Evolutionary conservation across 2,329 filamentous ascomycete species (phyloP).

Genomic region (Sporothrix brunneoviolacea): DNA sequence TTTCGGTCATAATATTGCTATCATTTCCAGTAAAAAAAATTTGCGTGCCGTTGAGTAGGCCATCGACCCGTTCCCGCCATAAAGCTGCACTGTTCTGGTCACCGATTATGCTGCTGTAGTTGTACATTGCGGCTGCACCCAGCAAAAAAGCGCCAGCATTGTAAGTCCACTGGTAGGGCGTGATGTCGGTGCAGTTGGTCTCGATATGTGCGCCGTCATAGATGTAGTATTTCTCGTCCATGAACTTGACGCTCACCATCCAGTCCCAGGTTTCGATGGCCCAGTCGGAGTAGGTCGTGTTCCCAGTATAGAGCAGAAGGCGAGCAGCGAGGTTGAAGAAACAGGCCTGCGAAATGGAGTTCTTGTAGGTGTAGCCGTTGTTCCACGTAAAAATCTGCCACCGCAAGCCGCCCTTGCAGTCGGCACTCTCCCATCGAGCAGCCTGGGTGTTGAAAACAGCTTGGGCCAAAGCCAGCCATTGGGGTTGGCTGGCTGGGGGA

Average conservation of each 20-base stretch:
- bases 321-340: slow-evolving; percentile 51
- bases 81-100: slow-evolving; percentile 21
- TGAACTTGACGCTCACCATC: slow-evolving; percentile 51
- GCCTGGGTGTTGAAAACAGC: slow-evolving; percentile 77
- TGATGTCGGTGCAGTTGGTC: slow-evolving; percentile 50
- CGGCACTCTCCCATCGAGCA: slow-evolving; percentile 60
- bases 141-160: slow-evolving; percentile 61
- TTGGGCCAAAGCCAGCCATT: slow-evolving; percentile 67
- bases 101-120: slow-evolving; percentile 41
- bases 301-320: slow-evolving; percentile 65
- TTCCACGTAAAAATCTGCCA: slow-evolving; percentile 87
- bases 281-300: slow-evolving; percentile 71
- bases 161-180: slow-evolving; percentile 62
- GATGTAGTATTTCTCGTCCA: slow-evolving; percentile 51
- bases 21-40: slow-evolving; percentile 49
- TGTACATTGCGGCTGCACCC: slow-evolving; percentile 63
- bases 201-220: slow-evolving; percentile 56
- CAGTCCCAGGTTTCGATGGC: slow-evolving; percentile 67
- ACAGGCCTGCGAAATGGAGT: slow-evolving; percentile 43
- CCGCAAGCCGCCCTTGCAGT: slow-evolving; percentile 68
- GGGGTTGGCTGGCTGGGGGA: slow-evolving; percentile 48
- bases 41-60: slow-evolving; percentile 45
- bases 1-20: slow-evolving; percentile 56
- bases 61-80: slow-evolving; percentile 54
- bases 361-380: slow-evolving; percentile 67